These are phyloP conservation scores for Schwanniomyces yamadae DNA, from an alignment of 805 yeast genomes.

Conservation along the genomic window DNA sequence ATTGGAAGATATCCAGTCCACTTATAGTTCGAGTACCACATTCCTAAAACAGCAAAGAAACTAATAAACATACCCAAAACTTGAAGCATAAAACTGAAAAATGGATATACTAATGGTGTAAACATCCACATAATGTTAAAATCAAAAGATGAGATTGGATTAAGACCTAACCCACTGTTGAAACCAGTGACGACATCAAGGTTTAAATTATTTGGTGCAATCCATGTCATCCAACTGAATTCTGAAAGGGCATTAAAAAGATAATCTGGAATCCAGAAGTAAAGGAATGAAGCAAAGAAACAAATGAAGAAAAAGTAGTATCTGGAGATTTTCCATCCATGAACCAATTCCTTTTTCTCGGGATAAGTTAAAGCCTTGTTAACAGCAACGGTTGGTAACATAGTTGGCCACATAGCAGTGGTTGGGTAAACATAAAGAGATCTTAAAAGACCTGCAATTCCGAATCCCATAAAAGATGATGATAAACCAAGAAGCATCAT, in stretches of 20 bases:
- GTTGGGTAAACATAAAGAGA: constrained; percentile 64
- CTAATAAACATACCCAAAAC: constrained; percentile 32
- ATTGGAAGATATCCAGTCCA: constrained; percentile 57
- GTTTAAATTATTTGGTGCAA: constrained; percentile 22
- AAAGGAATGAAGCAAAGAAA: constrained; percentile 20
- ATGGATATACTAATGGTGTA: constrained; percentile 65
- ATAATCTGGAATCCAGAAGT: constrained; percentile 30
- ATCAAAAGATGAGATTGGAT: constrained; percentile 50
- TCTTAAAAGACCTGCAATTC: constrained; percentile 63
- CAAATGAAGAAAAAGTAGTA: constrained; percentile 49
- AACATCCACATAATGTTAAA: constrained; percentile 63
- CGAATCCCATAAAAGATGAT: constrained; percentile 65
- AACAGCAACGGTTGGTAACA: constrained; percentile 59
- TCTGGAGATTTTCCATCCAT: constrained; percentile 62
- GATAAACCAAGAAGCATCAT: constrained; percentile 22
- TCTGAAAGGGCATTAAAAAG: constrained; percentile 23
- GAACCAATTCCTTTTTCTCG: constrained; percentile 51
- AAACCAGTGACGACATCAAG: constrained; percentile 27
- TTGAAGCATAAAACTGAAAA: constrained; percentile 45
- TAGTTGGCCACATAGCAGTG: constrained; percentile 68
- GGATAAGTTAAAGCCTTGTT: constrained; percentile 39
- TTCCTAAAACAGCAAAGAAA: constrained; percentile 52
- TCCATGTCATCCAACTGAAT: constrained; percentile 34
- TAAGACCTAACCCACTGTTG: constrained; percentile 25
- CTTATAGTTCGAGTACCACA: constrained; percentile 55